These are phyloP conservation scores for Wickerhamomyces sp. DNA, from an alignment of 1,139 yeast genomes.

Conservation along the genomic window DNA sequence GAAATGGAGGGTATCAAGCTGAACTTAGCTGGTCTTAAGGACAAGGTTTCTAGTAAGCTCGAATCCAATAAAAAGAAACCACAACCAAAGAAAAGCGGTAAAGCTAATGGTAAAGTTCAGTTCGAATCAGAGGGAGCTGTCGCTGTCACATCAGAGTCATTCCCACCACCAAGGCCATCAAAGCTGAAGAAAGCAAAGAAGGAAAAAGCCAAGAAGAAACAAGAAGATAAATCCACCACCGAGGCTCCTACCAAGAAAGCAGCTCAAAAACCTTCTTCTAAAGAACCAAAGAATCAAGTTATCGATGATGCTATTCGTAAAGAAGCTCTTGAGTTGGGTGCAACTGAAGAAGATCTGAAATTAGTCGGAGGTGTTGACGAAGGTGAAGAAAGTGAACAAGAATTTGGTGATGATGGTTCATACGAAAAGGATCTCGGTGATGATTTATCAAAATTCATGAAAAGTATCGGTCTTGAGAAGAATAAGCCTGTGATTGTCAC, in stretches of 20 bases:
- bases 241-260: background rate
- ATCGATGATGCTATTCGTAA: slow-evolving; percentile 46
- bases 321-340: slow-evolving; percentile 71
- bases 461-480: slow-evolving; percentile 57
- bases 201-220: background rate
- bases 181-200: background rate
- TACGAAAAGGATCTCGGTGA: slow-evolving; percentile 44
- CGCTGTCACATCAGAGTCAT: no score
- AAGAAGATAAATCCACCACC: background rate
- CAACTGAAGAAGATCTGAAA: slow-evolving; percentile 62
- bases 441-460: slow-evolving; percentile 65
- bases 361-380: slow-evolving; percentile 49
- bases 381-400: slow-evolving; percentile 62
- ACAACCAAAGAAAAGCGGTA: slow-evolving; percentile 13
- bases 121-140: no score
- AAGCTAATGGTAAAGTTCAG: no score
- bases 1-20: slow-evolving; percentile 24
- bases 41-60: slow-evolving; percentile 24
- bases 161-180: no score
- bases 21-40: slow-evolving; percentile 25
- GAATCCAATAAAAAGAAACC: slow-evolving; percentile 12
- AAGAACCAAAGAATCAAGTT: no score
- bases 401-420: slow-evolving; percentile 39
- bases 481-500: slow-evolving; percentile 33
- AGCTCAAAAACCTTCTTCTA: no score